These are phyloP conservation scores for Penicillium steckii DNA, from an alignment of 495 filamentous ascomycete genomes.

Conservation along the genomic window DNA sequence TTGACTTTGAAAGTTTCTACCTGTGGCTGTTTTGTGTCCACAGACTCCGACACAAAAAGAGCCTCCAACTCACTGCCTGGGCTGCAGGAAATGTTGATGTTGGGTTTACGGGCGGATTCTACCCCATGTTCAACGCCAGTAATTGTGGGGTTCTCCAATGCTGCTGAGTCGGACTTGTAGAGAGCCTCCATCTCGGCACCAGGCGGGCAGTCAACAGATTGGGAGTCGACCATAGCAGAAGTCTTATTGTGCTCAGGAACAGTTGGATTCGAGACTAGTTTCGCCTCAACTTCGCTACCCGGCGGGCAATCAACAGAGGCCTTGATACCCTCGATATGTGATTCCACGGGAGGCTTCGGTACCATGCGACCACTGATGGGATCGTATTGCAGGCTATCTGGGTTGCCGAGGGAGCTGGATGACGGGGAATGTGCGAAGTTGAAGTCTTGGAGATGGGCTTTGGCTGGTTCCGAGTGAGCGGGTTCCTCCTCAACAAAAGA, in stretches of 20 bases:
- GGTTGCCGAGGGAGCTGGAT: not conserved
- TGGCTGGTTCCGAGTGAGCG: not conserved
- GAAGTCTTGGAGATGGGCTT: conserved; percentile 14
- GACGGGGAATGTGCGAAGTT: conserved; percentile 2
- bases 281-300: conserved; percentile 12
- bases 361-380: conserved; percentile 44
- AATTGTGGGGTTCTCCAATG: not conserved
- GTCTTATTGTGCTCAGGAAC: conserved; percentile 5
- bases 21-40: not conserved
- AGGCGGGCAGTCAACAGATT: conserved; percentile 10
- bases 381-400: conserved; percentile 28
- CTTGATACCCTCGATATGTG: not conserved
- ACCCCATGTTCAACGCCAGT: not conserved
- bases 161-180: not conserved
- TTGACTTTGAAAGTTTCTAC: not conserved
- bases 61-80: conserved; percentile 11
- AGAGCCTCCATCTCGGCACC: conserved; percentile 6
- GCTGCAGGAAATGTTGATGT: conserved; percentile 3
- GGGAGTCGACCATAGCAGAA: not conserved
- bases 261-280: conserved; percentile 3
- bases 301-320: conserved; percentile 11
- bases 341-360: conserved; percentile 12
- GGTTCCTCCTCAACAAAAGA: conserved; percentile 23
- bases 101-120: not conserved
- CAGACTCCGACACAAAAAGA: conserved; percentile 7